phyloP scores from a whole-genome alignment of 2,329 filamentous ascomycete species.

The Phoma sp. region DNA sequence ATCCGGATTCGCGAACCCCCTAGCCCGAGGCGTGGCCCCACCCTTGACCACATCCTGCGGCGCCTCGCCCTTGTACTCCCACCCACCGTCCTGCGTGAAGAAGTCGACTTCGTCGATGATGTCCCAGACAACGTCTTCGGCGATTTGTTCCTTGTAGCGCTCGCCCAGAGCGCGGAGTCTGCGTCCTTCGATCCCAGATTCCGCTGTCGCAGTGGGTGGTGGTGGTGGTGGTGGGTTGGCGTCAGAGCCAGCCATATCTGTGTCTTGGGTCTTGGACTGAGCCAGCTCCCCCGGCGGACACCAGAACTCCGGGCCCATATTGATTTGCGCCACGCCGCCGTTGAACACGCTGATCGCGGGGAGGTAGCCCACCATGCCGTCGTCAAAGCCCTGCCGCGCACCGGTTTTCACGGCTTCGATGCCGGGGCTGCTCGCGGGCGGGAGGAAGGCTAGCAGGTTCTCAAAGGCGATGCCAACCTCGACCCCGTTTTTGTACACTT shows the following conservation, averaged over 20 bases:
- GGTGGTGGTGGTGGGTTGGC: not conserved
- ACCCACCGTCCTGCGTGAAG: conserved; percentile 72
- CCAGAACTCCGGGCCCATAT: conserved; percentile 95
- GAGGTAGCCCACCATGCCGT: conserved; percentile 94
- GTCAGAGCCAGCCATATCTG: not conserved
- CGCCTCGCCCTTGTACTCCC: conserved; percentile 47
- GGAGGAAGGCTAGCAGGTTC: conserved; percentile 86
- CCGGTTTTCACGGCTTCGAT: conserved; percentile 72
- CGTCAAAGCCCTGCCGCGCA: conserved; percentile 85
- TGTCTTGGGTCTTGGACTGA: not conserved
- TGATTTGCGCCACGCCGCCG: conserved; percentile 88
- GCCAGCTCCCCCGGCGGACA: conserved; percentile 71
- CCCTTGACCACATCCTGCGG: conserved; percentile 36
- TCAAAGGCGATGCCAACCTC: conserved; percentile 87
- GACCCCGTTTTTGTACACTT: conserved; percentile 90
- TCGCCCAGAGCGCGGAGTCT: conserved; percentile 69
- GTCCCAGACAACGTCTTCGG: conserved; percentile 91
- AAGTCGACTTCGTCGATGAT: conserved; percentile 94
- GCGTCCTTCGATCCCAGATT: conserved; percentile 27
- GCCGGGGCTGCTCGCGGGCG: conserved; percentile 80
- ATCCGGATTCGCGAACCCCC: conserved; percentile 46
- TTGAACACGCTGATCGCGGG: conserved; percentile 91
- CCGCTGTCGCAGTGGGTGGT: not conserved
- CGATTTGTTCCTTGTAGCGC: conserved; percentile 90
- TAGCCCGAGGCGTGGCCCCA: conserved; percentile 45